Conservation (phyloP, 2,329 filamentous ascomycete species). For the Trichoderma polysporum region DNA sequence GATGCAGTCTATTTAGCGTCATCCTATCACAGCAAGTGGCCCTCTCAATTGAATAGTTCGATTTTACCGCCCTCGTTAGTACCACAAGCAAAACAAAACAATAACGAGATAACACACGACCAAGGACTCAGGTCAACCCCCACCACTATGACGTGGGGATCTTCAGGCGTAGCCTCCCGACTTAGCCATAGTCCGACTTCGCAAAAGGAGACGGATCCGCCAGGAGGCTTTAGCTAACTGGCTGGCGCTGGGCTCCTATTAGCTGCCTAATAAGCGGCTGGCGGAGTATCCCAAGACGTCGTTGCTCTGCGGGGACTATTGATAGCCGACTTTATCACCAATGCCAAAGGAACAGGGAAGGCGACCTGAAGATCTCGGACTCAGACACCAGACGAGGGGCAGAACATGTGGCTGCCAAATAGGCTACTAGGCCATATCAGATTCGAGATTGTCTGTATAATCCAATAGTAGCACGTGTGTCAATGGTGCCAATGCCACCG, state of each 20-base stretch:
- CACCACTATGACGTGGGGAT: slow-evolving; percentile 18
- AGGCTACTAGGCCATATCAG: neutral
- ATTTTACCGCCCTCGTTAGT: neutral
- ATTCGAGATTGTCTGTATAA: neutral
- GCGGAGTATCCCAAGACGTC: slow-evolving; percentile 4
- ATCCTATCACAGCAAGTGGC: neutral
- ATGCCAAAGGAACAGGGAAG: neutral
- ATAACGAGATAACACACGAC: neutral
- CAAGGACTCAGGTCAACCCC: neutral
- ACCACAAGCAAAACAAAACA: neutral
- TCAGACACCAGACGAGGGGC: neutral
- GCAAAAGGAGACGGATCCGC: slow-evolving; percentile 9
- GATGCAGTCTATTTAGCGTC: neutral
- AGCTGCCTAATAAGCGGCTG: slow-evolving; percentile 5
- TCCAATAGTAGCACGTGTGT: neutral
- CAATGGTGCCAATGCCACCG: neutral
- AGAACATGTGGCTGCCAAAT: neutral
- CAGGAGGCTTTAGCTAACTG: neutral
- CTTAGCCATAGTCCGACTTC: neutral
- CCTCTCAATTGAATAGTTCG: neutral
- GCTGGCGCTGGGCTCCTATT: slow-evolving; percentile 3
- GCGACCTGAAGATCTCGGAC: neutral
- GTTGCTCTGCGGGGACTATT: neutral
- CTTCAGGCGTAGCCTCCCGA: slow-evolving; percentile 4
- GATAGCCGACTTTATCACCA: neutral